Evolutionary conservation across 352 stramenopile genomes (phyloP), one percentile per base, ranked within the genome.

Genomic region (Pythium coloratum): DNA sequence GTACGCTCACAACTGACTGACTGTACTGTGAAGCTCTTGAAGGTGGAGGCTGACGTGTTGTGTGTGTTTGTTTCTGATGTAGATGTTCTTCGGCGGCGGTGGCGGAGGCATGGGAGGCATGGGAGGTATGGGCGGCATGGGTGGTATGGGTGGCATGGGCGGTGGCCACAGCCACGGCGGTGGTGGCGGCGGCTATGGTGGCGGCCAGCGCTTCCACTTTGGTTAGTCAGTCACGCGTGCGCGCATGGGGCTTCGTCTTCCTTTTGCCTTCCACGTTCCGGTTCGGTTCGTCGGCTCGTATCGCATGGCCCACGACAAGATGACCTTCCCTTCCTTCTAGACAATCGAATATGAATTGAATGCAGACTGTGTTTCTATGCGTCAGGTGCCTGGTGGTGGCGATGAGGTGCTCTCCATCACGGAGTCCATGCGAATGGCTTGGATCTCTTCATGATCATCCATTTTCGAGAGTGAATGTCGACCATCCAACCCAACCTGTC

Each of bases 61-160:
- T 71, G 57, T 55, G 38, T 77, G 13, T 49, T 3, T 10, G n/a
- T n/a, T n/a, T n/a, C n/a, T n/a, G n/a, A 49, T 49, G 40, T 49
- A 91, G 81, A 94, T 94, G 86, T 94, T 94, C 76, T 94, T 94
- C 66, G 80, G 81, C 42, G 78, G 78, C 49, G 49, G 49, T 58
- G 51, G 51, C 51, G 76, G 69, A 20, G 73, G 73, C 58, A 82
- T 82, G 72, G 81, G 79, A 6, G 80, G 78, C 20, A 80, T 84
- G 73, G 76, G 81, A 8, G 80, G 67, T 7, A 72, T 73, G 59
- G 71, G 69, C 24, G 73, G 73, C 58, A 83, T 82, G 72, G 81
- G 79, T 7, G 80, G 78, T n/a, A 81, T 84, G 73, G 76, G 81
- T 16, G 80, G 78, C n/a, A 77, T 76, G 66, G 73, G 73, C 0